phyloP scores from a whole-genome alignment of 768 basidiomycete genomes.

The Chalciporus chontae region DNA sequence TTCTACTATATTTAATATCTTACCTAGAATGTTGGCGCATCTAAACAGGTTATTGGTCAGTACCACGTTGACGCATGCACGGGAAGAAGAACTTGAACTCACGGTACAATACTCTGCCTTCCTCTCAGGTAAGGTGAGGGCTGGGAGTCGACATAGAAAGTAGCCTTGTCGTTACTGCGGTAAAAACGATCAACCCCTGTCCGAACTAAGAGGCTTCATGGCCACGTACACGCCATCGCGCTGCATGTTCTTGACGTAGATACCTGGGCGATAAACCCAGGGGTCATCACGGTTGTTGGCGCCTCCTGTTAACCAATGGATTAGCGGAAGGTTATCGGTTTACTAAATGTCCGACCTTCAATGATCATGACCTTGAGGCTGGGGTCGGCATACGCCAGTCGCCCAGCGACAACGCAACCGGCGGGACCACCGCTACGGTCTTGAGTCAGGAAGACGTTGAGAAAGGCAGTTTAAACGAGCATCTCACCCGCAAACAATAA shows the following conservation, averaged over 20 bases:
- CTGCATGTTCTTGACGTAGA: slow-evolving; percentile 72
- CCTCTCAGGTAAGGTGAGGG: slow-evolving; percentile 57
- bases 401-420: slow-evolving; percentile 64
- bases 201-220: not conserved
- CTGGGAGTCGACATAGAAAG: slow-evolving; percentile 64
- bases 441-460: slow-evolving; percentile 6
- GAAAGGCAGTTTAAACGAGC: not conserved
- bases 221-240: slow-evolving; percentile 56
- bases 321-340: not conserved
- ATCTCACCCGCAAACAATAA: slow-evolving; percentile 57
- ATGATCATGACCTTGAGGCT: slow-evolving; percentile 74
- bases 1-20: slow-evolving; percentile 1
- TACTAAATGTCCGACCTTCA: slow-evolving; percentile 43
- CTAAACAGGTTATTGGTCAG: slow-evolving; percentile 28
- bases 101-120: slow-evolving; percentile 66
- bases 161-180: slow-evolving; percentile 71
- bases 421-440: slow-evolving; percentile 55
- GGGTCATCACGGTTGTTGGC: slow-evolving; percentile 72
- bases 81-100: slow-evolving; percentile 32
- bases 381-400: slow-evolving; percentile 68
- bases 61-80: not conserved
- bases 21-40: slow-evolving; percentile 64
- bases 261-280: slow-evolving; percentile 71
- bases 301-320: slow-evolving; percentile 40
- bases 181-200: not conserved